Percentiles rank a stretch among this genome's conserved stretches.
Evolutionary conservation across 768 basidiomycete genomes (phyloP).

Genomic region (Sistotremastrum niveocremeum): DNA sequence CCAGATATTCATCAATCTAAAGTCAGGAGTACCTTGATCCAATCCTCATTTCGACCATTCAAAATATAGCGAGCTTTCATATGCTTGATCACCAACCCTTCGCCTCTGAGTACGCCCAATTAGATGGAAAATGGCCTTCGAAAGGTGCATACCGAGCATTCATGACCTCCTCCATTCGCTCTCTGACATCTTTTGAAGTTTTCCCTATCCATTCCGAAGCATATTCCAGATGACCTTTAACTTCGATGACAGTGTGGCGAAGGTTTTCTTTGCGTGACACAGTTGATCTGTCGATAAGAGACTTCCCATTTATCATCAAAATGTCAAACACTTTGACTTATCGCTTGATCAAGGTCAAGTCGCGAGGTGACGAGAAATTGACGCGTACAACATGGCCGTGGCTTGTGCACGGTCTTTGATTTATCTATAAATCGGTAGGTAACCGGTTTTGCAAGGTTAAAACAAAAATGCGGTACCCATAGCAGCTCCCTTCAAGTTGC

Average conservation of each 20-base stretch:
- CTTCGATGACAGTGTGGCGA: constrained; percentile 47
- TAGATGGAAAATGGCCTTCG: not conserved
- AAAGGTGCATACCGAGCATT: constrained; percentile 29
- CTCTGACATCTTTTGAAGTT: constrained; percentile 69
- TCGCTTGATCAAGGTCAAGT: not conserved
- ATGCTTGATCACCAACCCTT: constrained; percentile 89
- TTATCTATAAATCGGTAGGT: constrained; percentile 35
- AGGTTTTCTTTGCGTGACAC: constrained; percentile 72
- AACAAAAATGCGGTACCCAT: constrained; percentile 35
- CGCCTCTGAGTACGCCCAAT: constrained; percentile 40
- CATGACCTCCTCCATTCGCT: constrained; percentile 73
- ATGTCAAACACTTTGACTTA: constrained; percentile 95
- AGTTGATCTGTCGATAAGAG: constrained; percentile 58
- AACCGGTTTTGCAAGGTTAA: not conserved
- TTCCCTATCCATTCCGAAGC: constrained; percentile 57
- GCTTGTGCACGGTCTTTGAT: constrained; percentile 52
- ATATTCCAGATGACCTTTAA: constrained; percentile 74
- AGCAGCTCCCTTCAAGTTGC: constrained; percentile 86
- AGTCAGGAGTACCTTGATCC: constrained; percentile 64
- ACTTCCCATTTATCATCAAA: constrained; percentile 74
- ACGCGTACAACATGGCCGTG: constrained; percentile 80
- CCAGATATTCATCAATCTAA: not conserved
- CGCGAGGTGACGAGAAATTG: not conserved
- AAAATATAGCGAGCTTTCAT: constrained; percentile 66
- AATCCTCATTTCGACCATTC: constrained; percentile 80